Evolutionary conservation across 805 yeast genomes (phyloP), one percentile per base, ranked within the genome.

Genomic region (Ogataea ganodermae): DNA sequence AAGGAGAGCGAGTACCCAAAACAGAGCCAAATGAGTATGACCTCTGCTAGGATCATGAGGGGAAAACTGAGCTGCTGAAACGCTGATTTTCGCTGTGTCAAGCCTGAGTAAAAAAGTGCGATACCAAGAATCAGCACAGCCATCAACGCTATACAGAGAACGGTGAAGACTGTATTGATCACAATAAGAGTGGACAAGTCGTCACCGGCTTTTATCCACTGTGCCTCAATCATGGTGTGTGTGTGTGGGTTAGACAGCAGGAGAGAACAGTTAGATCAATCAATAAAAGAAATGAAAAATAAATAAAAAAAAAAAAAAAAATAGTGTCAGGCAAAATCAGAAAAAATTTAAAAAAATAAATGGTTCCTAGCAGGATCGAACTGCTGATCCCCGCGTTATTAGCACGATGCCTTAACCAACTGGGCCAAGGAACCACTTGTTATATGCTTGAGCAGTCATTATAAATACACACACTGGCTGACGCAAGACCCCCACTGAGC

Each of bases 1-100:
- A 89, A 89, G 10, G 96, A 89, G 42, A 90, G 69, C 0, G 96
- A 83, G 63, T 86, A 89, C 13, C 96, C 96, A 91, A 96, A 89
- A 62, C 90, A 86, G 64, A 87, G 86, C 96, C 96, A 90, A 58
- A 88, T 89, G 55, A 88, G 74, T 48, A 80, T 71, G 2, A 85
- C 89, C 9, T 86, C 81, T 43, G 81, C 71, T 4, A 85, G 79
- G 8, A 86, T 75, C 76, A 85, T 75, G 26, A 88, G 60, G 12
- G 80, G 82, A 8, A 84, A 79, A 87, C 92, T 86, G 27, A 89
- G 79, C 74, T 86, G 78, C 9, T 91, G 81, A 42, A 88, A 70
- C 0, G 96, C 91, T 17, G 86, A 80, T 63, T 88, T 88, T 57
- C 96, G 71, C 59, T 95, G 75, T 10, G 94, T 88, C 54, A 89